Evolutionary conservation across 179 eudicot genomes (phyloP).

Genomic region (Gypsophila paniculata): DNA sequence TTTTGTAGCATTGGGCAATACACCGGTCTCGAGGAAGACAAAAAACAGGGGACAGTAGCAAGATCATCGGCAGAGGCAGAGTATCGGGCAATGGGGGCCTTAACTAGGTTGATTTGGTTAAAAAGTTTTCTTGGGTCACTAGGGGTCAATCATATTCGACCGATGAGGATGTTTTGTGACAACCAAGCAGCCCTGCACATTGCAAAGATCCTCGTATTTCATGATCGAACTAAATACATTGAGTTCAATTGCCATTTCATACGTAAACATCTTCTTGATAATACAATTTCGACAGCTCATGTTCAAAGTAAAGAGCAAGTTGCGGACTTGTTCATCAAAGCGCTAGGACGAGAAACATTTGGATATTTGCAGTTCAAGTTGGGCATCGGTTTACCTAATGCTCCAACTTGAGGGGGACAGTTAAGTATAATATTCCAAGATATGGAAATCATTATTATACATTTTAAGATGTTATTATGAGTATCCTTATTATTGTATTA

Average conservation of each 20-base stretch:
- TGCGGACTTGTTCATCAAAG: neutral
- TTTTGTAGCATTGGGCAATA: too few relatives aligned
- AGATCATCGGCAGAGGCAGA: neutral
- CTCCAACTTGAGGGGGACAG: slow-evolving; percentile 2
- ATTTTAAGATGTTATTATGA: too few relatives aligned
- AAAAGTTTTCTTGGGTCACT: neutral
- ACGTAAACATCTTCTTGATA: neutral
- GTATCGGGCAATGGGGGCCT: neutral
- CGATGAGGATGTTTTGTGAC: neutral
- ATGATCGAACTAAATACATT: neutral
- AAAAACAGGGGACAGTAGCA: neutral
- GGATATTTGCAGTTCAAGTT: neutral
- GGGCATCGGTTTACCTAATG: neutral
- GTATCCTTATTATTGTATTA: too few relatives aligned
- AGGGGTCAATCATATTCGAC: neutral
- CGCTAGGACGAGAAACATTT: neutral
- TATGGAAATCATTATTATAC: too few relatives aligned
- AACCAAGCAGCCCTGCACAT: neutral
- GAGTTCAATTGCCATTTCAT: neutral
- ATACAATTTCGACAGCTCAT: neutral
- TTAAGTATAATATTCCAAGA: too few relatives aligned
- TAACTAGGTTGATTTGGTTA: neutral
- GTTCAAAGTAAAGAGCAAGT: neutral
- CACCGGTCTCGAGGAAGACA: neutral
- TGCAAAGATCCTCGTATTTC: neutral